These are phyloP conservation scores for Solanum hybrid DNA, from an alignment of 305 asterid genomes.

Conservation along the genomic window DNA sequence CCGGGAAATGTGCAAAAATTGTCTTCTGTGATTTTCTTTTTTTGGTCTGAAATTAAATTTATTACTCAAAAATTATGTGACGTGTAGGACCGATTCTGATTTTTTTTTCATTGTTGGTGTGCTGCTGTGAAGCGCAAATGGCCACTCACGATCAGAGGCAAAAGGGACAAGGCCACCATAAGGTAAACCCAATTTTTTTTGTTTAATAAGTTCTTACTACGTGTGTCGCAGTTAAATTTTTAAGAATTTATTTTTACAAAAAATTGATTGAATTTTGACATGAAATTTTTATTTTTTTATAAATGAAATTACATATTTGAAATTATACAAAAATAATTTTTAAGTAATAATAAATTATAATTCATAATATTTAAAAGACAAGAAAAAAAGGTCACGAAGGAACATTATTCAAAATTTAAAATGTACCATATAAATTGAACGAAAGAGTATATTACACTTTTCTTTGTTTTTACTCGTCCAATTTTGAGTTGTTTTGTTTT, in stretches of 20 bases:
- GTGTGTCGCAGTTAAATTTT: background rate
- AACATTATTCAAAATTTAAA: background rate
- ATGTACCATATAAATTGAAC: slow-evolving; percentile 2
- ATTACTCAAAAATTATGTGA: background rate
- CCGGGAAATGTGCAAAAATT: background rate
- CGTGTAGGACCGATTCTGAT: background rate
- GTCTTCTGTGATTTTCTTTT: background rate
- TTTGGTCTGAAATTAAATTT: background rate
- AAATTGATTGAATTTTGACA: background rate
- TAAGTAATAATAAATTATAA: background rate
- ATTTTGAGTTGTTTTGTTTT: background rate
- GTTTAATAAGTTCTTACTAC: background rate
- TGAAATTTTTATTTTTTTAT: background rate
- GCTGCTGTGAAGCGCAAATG: background rate
- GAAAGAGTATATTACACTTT: background rate
- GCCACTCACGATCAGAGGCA: background rate
- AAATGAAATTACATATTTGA: background rate
- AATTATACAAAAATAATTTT: background rate
- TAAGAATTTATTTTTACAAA: background rate
- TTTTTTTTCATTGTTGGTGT: background rate
- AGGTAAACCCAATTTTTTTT: background rate
- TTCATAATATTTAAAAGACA: background rate
- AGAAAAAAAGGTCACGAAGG: background rate
- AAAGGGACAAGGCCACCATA: background rate
- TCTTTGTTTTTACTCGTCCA: background rate